Base-by-base conservation (phyloP, 345 rosid species). In the Toxicodendron radicans region DNA sequence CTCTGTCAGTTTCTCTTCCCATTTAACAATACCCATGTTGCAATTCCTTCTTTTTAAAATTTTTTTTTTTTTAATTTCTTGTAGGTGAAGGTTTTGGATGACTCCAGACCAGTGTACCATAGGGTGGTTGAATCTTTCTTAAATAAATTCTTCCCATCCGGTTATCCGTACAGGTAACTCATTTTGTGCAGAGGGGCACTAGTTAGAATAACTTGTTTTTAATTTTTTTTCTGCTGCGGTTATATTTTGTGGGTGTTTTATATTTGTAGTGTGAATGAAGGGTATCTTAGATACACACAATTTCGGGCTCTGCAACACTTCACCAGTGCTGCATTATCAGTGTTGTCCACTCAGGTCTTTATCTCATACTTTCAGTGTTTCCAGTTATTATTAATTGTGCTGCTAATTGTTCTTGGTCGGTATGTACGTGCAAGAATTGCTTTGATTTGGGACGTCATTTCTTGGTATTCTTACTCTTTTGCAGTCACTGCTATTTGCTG, bases 401-500 rank as follows among this genome's bases (percentile, higher is more conserved):
- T 60, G 21, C 64, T 60, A 38, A 38, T 8, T 38, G 43, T 5
- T 38, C 56, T 66, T 32, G 41, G 4, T 46, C 27, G 11, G 11
- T 53, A 13, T 52, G 59, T 52, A 10, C 49, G 64, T 61, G 38
- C 20, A 71, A 45, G 58, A 38, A 49, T 52, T 35, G 27, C 23
- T 66, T 35, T 62, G 18, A 51, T 60, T 43, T 74, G 58, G 59
- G 56, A 41, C 38, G 64, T 67, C 18, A 9, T 57, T 75, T 70
- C 75, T 80, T 58, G 77, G 18, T 68, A 33, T 77, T 85, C 89
- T 90, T 78, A 80, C 84, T 83, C 59, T 84, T 75, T 60, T 88
- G 87, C 95, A 95, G 99, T 95, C 99, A 62, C 87, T 95, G 58
- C 85, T 95, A 73, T 93, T 91, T 91, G 99, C 97, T 86, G 99